phyloP scores from a whole-genome alignment of 495 filamentous ascomycete genomes.

The Thozetella sp. region DNA sequence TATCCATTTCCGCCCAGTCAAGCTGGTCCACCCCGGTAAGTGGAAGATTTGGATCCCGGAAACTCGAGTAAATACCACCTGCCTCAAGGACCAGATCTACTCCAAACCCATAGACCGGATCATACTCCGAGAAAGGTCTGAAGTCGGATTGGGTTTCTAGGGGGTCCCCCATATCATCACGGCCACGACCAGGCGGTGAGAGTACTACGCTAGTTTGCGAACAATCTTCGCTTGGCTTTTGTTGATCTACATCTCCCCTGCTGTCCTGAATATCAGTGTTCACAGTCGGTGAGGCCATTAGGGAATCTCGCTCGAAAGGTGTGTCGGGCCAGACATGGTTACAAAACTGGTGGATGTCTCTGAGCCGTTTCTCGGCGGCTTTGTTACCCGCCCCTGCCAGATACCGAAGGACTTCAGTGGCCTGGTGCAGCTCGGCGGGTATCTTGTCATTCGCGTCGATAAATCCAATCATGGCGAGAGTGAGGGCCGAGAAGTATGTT shows the following conservation, averaged over 20 bases:
- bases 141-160: background rate
- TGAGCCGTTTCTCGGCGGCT: background rate
- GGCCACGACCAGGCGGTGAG: background rate
- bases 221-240: too few species aligned
- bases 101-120: background rate
- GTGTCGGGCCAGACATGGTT: background rate
- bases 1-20: background rate
- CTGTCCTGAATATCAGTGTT: too few species aligned
- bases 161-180: background rate
- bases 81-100: background rate
- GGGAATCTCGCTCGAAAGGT: background rate
- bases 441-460: background rate
- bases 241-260: too few species aligned
- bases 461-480: background rate
- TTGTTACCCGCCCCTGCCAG: background rate
- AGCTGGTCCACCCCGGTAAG: background rate
- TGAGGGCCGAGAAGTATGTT: background rate
- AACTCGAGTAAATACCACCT: background rate
- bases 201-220: background rate
- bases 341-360: background rate
- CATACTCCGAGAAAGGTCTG: background rate
- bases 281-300: background rate
- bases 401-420: background rate
- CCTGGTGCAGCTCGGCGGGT: background rate
- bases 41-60: background rate